A percentile compares a stretch with the other conserved stretches of the same genome.
phyloP scores from a whole-genome alignment of 208 protist species.

The Naegleria gruberi region DNA sequence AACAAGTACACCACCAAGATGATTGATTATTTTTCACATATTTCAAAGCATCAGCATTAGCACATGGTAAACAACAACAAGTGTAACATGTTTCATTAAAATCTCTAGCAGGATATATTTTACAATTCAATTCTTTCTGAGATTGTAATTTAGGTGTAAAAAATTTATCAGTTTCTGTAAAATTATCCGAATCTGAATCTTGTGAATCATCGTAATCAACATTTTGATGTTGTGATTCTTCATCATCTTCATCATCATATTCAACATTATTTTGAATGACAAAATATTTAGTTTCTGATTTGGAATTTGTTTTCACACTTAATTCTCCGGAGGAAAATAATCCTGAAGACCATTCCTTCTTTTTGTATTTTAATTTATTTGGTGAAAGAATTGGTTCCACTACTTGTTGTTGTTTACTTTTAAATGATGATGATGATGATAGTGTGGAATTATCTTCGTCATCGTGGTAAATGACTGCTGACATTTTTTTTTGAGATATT shows the following conservation, averaged over 20 bases:
- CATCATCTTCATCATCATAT: not conserved
- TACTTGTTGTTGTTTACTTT: not conserved
- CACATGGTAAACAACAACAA: not conserved
- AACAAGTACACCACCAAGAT: not conserved
- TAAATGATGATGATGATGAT: no score
- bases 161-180: not conserved
- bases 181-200: not conserved
- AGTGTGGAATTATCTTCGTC: no score
- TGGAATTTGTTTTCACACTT: not conserved
- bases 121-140: not conserved
- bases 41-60: not conserved
- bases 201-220: not conserved
- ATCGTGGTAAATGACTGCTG: no score
- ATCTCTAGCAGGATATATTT: not conserved
- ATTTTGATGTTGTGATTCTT: not conserved
- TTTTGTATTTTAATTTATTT: no score
- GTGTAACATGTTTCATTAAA: not conserved
- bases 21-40: not conserved
- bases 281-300: not conserved
- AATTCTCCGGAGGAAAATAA: no score
- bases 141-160: not conserved
- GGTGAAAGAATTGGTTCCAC: no score
- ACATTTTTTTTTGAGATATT: no score
- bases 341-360: not conserved
- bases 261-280: not conserved